Evolutionary conservation across 1,284 basidiomycete genomes (phyloP).

Genomic region (Austroboletus niveus): DNA sequence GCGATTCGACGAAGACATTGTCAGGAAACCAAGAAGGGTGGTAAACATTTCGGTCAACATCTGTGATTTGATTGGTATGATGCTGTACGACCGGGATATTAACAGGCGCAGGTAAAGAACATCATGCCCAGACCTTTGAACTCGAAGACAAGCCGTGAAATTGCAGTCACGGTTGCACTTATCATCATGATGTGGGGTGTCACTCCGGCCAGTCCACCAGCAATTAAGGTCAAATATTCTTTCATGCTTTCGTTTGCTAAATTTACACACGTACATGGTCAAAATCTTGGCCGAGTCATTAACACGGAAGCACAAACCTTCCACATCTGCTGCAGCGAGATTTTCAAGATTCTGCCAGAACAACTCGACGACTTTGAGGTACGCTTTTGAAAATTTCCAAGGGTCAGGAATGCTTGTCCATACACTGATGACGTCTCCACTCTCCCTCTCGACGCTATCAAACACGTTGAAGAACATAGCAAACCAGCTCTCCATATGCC

Average conservation of each 20-base stretch:
- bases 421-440: conserved; percentile 82
- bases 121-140: conserved; percentile 70
- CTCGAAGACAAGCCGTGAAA: conserved; percentile 94
- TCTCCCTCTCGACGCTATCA: conserved; percentile 75
- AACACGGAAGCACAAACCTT: conserved; percentile 44
- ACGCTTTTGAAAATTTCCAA: conserved; percentile 79
- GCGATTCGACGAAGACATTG: conserved; percentile 78
- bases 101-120: neutral
- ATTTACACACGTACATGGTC: conserved; percentile 8
- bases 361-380: conserved; percentile 74
- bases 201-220: conserved; percentile 90
- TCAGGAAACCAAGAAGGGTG: conserved; percentile 87
- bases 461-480: conserved; percentile 98
- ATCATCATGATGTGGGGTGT: conserved; percentile 89
- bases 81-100: conserved; percentile 38
- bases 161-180: conserved; percentile 92
- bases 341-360: conserved; percentile 70
- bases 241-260: conserved; percentile 78
- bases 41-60: conserved; percentile 86
- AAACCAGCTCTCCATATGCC: conserved; percentile 88
- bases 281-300: neutral
- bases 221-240: conserved; percentile 97
- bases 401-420: conserved; percentile 82
- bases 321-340: conserved; percentile 43
- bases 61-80: conserved; percentile 58